phyloP scores from a whole-genome alignment of 345 rosid genomes.

The Eucalyptus rudis region DNA sequence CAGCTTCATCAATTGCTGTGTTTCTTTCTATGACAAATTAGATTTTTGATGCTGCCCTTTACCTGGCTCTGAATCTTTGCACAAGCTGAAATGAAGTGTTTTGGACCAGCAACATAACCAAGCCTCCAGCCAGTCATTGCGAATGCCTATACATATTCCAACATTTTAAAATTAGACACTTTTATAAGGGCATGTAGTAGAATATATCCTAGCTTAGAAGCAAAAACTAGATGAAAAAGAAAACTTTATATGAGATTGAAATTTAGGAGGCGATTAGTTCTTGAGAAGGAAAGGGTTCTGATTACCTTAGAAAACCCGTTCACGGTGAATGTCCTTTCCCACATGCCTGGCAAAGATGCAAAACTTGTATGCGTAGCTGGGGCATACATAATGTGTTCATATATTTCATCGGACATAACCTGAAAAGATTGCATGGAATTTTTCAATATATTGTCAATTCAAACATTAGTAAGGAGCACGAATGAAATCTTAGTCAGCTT shows the following conservation, averaged over 20 bases:
- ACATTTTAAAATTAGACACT: not conserved
- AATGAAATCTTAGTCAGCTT: not conserved
- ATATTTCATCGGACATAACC: conserved; percentile 96
- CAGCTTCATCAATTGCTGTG: not conserved
- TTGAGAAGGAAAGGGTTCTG: not conserved
- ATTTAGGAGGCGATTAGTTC: not conserved
- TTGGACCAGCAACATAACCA: conserved; percentile 92
- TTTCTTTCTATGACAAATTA: not conserved
- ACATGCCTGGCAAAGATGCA: conserved; percentile 95
- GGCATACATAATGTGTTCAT: conserved; percentile 89
- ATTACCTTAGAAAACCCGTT: conserved; percentile 97
- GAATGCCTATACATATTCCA: conserved; percentile 52
- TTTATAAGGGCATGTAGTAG: not conserved
- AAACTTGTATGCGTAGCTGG: conserved; percentile 91
- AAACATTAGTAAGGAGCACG: not conserved
- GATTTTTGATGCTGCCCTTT: not conserved
- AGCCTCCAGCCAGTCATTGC: conserved; percentile 99
- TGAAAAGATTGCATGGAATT: not conserved
- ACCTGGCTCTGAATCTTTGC: conserved; percentile 99
- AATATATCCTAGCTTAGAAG: not conserved
- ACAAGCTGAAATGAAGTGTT: conserved; percentile 85
- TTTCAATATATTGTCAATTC: not conserved
- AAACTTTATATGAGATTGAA: not conserved
- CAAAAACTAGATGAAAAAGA: not conserved
- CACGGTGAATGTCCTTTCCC: conserved; percentile 86